Evolutionary conservation across 306 rosid species (phyloP).

Genomic region (Fragaria nilgerrensis): DNA sequence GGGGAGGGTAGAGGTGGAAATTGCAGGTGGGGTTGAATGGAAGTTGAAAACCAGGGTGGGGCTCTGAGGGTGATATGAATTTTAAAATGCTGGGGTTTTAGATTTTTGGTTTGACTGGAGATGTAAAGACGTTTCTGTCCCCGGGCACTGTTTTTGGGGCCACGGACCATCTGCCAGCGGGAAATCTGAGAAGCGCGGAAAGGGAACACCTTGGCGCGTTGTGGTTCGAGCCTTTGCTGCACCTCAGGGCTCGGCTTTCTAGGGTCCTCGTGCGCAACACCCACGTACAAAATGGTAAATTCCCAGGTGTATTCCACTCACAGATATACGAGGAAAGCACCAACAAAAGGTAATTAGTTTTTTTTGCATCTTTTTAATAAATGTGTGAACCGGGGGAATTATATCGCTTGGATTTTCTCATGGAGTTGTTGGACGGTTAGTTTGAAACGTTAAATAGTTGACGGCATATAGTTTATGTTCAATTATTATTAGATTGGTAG

Average conservation of each 20-base stretch:
- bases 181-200: not conserved
- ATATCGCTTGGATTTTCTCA: not conserved
- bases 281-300: not conserved
- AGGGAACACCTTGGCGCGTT: constrained; percentile 6
- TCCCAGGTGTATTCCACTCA: not conserved
- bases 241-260: not conserved
- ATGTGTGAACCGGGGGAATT: not conserved
- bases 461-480: not conserved
- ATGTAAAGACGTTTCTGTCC: not conserved
- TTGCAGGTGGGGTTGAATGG: constrained; percentile 4
- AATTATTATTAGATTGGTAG: too few relatives aligned
- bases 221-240: constrained; percentile 11
- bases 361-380: not conserved
- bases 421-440: not conserved
- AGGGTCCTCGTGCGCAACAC: constrained; percentile 6
- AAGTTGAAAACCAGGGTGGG: constrained; percentile 21
- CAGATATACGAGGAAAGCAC: not conserved
- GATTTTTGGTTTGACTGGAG: not conserved
- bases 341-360: not conserved
- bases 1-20: constrained; percentile 6
- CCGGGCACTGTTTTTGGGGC: not conserved
- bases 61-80: not conserved
- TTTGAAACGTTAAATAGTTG: not conserved
- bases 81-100: not conserved
- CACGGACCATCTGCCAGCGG: too few relatives aligned